Conservation (phyloP, 2,329 filamentous ascomycete genomes). For the Aureobasidium musti region DNA sequence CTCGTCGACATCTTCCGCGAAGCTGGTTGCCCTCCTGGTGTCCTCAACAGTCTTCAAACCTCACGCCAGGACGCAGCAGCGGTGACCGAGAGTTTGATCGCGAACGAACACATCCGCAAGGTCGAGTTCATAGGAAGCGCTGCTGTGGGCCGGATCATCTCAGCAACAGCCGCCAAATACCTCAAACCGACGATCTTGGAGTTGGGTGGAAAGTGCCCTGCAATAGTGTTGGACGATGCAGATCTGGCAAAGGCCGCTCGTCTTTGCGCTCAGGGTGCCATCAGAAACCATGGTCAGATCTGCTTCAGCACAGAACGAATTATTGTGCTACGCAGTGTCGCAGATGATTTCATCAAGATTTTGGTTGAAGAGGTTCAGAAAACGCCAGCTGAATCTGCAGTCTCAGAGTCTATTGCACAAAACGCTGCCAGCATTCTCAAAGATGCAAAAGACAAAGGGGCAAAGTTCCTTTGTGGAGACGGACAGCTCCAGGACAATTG, state of each 20-base stretch:
- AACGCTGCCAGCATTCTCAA: slow-evolving; percentile 39
- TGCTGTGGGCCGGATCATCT: slow-evolving; percentile 48
- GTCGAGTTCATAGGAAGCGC: slow-evolving; percentile 52
- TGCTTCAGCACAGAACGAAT: slow-evolving; percentile 44
- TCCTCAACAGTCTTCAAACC: slow-evolving; percentile 46
- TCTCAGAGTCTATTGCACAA: slow-evolving; percentile 36
- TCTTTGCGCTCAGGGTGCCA: slow-evolving; percentile 38
- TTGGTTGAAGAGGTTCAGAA: slow-evolving; percentile 26
- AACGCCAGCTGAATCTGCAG: slow-evolving; percentile 32
- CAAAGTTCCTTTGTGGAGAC: slow-evolving; percentile 35
- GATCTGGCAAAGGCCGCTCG: slow-evolving; percentile 48
- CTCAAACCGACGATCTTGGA: slow-evolving; percentile 54
- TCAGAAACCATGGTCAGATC: slow-evolving; percentile 42
- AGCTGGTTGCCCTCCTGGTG: slow-evolving; percentile 49
- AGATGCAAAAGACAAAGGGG: slow-evolving; percentile 36
- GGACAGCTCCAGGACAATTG: slow-evolving; percentile 30
- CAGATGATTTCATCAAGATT: slow-evolving; percentile 33
- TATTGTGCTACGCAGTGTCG: slow-evolving; percentile 36
- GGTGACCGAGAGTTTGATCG: slow-evolving; percentile 45
- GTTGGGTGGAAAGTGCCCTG: slow-evolving; percentile 52
- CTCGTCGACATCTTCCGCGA: slow-evolving; percentile 45
- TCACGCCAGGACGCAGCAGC: slow-evolving; percentile 41
- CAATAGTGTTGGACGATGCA: slow-evolving; percentile 51
- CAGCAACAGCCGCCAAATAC: slow-evolving; percentile 41
- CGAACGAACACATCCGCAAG: slow-evolving; percentile 44